Percentiles rank a stretch among this genome's conserved stretches.
phyloP scores from a whole-genome alignment of 2,329 filamentous ascomycete genomes.

The Trichoderma koningii region DNA sequence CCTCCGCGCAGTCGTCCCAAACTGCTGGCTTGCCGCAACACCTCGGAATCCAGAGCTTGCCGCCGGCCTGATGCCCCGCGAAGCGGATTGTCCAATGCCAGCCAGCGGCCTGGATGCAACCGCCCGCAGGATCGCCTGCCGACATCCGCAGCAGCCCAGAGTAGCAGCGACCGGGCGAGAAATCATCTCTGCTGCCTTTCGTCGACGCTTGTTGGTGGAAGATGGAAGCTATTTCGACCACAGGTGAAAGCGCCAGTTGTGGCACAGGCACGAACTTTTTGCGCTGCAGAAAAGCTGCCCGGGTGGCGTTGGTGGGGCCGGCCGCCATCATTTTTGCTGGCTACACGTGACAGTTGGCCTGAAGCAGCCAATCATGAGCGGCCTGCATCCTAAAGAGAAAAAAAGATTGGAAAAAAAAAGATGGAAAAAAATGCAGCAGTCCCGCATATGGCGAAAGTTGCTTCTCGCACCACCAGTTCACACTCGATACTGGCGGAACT shows the following conservation, averaged over 20 bases:
- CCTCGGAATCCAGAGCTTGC: constrained; percentile 32
- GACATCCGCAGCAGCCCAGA: constrained; percentile 39
- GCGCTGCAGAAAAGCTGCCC: constrained; percentile 16
- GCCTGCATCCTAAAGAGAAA: constrained; percentile 1
- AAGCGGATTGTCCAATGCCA: constrained; percentile 34
- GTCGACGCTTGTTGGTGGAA: not conserved
- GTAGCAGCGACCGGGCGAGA: constrained; percentile 36
- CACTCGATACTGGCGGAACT: constrained; percentile 16
- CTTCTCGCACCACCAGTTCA: constrained; percentile 14
- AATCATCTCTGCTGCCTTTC: constrained; percentile 35
- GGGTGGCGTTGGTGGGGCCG: constrained; percentile 24
- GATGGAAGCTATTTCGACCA: constrained; percentile 5
- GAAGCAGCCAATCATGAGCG: constrained; percentile 15
- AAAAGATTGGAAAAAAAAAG: not conserved
- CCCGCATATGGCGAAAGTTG: constrained; percentile 23
- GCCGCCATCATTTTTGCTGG: not conserved
- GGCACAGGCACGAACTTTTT: constrained; percentile 3
- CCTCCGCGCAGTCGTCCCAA: not conserved
- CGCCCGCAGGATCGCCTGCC: constrained; percentile 37
- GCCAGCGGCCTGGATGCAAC: constrained; percentile 33
- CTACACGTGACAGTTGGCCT: constrained; percentile 15
- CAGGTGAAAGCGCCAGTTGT: constrained; percentile 14
- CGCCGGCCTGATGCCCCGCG: constrained; percentile 29
- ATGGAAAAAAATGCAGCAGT: not conserved
- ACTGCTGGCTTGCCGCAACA: constrained; percentile 31